Evolutionary conservation across 345 rosid genomes (phyloP), one percentile per base, ranked within the genome.

Genomic region (Pugionium cornutum): DNA sequence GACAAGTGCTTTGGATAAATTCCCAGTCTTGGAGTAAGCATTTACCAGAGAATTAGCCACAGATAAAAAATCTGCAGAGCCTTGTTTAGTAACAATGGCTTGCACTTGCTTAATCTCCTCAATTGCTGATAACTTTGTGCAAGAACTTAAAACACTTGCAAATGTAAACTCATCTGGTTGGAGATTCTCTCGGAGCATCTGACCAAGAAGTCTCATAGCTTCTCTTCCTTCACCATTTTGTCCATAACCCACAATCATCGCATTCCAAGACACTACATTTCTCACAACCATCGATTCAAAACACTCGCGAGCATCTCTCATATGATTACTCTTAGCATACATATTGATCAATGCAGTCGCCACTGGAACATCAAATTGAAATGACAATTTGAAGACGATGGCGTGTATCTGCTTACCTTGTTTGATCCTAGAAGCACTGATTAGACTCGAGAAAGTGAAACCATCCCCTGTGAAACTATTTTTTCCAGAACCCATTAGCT

Each of bases 221-320:
- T 74, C 86, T 43, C 58, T 70, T 50, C 76, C 84, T 42, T 80
- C 69, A 58, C 87, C 83, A 32, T 53, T 54, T 56, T 60, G 76
- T 66, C 87, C 87, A 68, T 81, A 85, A 37, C 83, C 87, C 11
- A 83, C 89, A 40, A 86, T 75, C 79, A 86, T 78, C 2, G 84
- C 82, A 30, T 78, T 91, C 96, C 96, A 86, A 2, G 90, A 75
- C 54, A 89, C 87, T 6, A 79, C 73, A 74, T 80, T 85, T 68
- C 80, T 85, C 52, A 44, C 63, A 45, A 69, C 37, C 90, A 86
- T 89, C 48, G 45, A 66, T 50, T 84, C 79, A 64, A 86, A 89
- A 74, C 75, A 81, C 65, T 70, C 54, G 7, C 60, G 61, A 50
- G 86, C 91, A 52, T 79, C 84, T 26, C 64, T 69, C 45, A 78